Conservation (phyloP, 192 early-diverging fungal genomes). For the Entomortierella beljakovae region DNA sequence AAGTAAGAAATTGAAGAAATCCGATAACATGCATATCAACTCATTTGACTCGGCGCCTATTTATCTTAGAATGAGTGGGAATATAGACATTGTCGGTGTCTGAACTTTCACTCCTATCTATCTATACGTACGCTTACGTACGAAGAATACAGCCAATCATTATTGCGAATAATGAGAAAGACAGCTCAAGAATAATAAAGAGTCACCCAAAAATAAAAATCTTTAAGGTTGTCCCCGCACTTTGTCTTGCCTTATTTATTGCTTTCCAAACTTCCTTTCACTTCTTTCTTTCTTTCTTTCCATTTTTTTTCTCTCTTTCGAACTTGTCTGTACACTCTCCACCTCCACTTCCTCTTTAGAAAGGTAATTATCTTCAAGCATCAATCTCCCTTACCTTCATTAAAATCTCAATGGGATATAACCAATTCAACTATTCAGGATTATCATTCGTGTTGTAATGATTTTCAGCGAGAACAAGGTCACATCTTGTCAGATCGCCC, state of each 20-base stretch:
- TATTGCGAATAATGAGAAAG: not conserved
- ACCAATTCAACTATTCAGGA: not conserved
- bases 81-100: not conserved
- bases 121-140: not conserved
- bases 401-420: not conserved
- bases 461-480: no score
- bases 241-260: constrained; percentile 14
- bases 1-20: no score
- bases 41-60: no score
- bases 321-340: constrained; percentile 1
- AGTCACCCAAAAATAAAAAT: constrained; percentile 15
- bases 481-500: not conserved
- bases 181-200: not conserved
- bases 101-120: constrained; percentile 2
- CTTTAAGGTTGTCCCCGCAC: constrained; percentile 45
- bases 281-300: constrained; percentile 17
- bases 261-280: no score
- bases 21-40: no score
- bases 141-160: not conserved
- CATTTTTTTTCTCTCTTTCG: constrained; percentile 20
- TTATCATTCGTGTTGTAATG: not conserved
- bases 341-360: not conserved
- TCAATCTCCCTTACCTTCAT: not conserved
- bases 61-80: not conserved
- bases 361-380: constrained; percentile 8